A percentile compares a stretch with the other conserved stretches of the same genome.
phyloP scores from a whole-genome alignment of 306 rosid species.

The Mucuna pruriens region DNA sequence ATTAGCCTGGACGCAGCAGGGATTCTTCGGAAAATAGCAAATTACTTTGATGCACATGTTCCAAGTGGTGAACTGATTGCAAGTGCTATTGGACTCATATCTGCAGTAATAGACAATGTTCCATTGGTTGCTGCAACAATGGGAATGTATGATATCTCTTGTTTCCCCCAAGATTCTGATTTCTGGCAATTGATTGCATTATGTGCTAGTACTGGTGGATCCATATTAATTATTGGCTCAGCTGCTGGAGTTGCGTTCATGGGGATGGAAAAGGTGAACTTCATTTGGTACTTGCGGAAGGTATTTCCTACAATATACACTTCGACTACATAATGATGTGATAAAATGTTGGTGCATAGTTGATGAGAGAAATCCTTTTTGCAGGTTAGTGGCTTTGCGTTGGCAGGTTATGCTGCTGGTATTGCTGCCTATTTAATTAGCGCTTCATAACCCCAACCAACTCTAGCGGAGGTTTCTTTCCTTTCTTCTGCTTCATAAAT shows the following conservation, averaged over 20 bases:
- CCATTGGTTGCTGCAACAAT: constrained; percentile 91
- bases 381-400: constrained; percentile 93
- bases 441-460: constrained; percentile 69
- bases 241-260: constrained; percentile 96
- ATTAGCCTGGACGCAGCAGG: constrained; percentile 88
- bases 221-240: constrained; percentile 90
- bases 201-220: constrained; percentile 96
- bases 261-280: constrained; percentile 98
- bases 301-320: constrained; percentile 42
- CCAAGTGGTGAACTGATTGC: constrained; percentile 69
- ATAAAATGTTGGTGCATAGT: neutral
- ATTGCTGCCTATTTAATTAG: constrained; percentile 78
- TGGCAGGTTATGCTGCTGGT: constrained; percentile 92
- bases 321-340: neutral
- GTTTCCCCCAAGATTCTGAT: constrained; percentile 85
- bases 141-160: constrained; percentile 88
- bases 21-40: constrained; percentile 80
- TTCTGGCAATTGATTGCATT: constrained; percentile 91
- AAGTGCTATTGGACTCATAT: constrained; percentile 74
- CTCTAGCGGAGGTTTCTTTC: constrained; percentile 69
- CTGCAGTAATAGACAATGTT: constrained; percentile 89
- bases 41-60: constrained; percentile 76
- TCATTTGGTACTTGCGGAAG: constrained; percentile 91
- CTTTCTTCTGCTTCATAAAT: constrained; percentile 59
- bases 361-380: constrained; percentile 21